phyloP scores from a whole-genome alignment of 306 rosid genomes.

The Rosa rugosa region DNA sequence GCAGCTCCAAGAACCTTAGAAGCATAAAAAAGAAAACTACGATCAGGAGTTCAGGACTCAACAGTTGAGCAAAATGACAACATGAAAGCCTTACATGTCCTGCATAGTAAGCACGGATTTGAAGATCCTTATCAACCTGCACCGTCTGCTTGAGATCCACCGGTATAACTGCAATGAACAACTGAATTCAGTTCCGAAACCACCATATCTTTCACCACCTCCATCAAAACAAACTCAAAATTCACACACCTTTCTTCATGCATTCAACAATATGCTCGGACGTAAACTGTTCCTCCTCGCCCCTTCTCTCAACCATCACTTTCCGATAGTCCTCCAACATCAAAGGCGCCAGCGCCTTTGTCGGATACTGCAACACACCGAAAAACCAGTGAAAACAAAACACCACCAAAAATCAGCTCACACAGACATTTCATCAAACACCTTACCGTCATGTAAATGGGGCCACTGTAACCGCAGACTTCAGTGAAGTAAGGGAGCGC shows the following conservation, averaged over 20 bases:
- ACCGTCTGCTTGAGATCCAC: slow-evolving; percentile 82
- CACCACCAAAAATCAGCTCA: neutral
- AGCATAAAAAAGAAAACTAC: slow-evolving; percentile 20
- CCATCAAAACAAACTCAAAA: neutral
- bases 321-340: slow-evolving; percentile 88
- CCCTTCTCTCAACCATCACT: slow-evolving; percentile 91
- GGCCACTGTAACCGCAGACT: slow-evolving; percentile 84
- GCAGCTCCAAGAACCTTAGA: slow-evolving; percentile 92
- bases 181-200: neutral
- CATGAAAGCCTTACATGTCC: slow-evolving; percentile 73
- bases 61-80: neutral
- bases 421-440: slow-evolving; percentile 44
- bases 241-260: slow-evolving; percentile 73
- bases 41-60: neutral
- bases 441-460: slow-evolving; percentile 91
- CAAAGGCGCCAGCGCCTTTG: slow-evolving; percentile 86
- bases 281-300: slow-evolving; percentile 81
- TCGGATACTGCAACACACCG: slow-evolving; percentile 70
- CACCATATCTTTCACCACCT: neutral
- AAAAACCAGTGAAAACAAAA: neutral
- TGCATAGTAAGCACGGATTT: slow-evolving; percentile 93
- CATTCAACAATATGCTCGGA: slow-evolving; percentile 66
- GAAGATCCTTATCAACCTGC: slow-evolving; percentile 81
- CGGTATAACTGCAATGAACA: slow-evolving; percentile 60
- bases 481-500: slow-evolving; percentile 87